These are phyloP conservation scores for Chlorella vulgaris DNA, from an alignment of 139 green algal genomes.

Conservation along the genomic window DNA sequence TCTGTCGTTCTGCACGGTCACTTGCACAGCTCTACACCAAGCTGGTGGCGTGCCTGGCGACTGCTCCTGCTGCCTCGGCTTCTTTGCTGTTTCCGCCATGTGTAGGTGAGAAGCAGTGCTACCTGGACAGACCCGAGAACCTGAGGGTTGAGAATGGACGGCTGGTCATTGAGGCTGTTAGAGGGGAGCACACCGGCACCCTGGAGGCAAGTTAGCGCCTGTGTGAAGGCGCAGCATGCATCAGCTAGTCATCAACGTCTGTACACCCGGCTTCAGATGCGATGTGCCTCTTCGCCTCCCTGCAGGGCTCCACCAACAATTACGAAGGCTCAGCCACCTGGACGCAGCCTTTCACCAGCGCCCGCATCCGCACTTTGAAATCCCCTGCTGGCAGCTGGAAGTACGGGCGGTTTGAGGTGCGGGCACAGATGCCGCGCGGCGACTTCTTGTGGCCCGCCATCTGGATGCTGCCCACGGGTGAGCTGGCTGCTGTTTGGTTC, in stretches of 20 bases:
- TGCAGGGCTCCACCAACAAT: constrained; percentile 14
- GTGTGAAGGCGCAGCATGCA: background rate
- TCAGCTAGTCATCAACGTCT: background rate
- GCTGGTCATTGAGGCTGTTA: background rate
- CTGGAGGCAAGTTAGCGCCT: background rate
- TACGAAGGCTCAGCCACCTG: background rate
- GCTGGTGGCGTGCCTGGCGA: no score
- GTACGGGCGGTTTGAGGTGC: constrained; percentile 13
- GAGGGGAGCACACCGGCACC: background rate
- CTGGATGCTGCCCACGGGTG: constrained; percentile 37
- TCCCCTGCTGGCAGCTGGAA: background rate
- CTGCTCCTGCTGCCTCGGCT: no score
- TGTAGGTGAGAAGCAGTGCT: constrained; percentile 24
- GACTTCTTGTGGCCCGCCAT: constrained; percentile 40
- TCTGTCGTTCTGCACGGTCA: background rate
- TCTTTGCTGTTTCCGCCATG: background rate
- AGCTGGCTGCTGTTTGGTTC: no score
- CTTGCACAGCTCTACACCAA: background rate
- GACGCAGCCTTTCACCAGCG: constrained; percentile 21
- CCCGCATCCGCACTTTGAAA: constrained; percentile 11
- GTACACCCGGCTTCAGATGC: no score
- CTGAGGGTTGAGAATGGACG: constrained; percentile 1
- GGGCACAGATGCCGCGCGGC: constrained; percentile 2
- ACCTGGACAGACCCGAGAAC: constrained; percentile 4
- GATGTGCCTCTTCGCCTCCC: background rate